Percentiles rank a stretch among this genome's conserved stretches.
Conservation (phyloP, 2,329 filamentous ascomycete species). For the Cladorrhinum sp. region DNA sequence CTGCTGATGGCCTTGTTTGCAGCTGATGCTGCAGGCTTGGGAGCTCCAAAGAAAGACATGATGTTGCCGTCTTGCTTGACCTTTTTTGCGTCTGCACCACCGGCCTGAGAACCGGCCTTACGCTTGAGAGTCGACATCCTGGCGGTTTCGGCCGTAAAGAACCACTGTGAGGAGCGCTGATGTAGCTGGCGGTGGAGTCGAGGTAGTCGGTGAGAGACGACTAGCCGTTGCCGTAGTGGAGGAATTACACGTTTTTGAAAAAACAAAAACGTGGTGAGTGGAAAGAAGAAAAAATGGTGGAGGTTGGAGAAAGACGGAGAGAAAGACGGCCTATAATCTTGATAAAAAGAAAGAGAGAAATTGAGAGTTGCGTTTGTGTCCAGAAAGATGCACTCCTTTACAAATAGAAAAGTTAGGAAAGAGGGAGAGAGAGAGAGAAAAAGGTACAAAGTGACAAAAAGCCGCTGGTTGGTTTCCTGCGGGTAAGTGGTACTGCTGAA, state of each 20-base stretch:
- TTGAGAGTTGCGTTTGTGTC: not conserved
- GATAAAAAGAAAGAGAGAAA: not conserved
- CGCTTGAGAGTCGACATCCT: slow-evolving; percentile 62
- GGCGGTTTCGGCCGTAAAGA: slow-evolving; percentile 4
- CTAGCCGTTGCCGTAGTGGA: not conserved
- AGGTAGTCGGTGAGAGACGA: not conserved
- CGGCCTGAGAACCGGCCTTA: slow-evolving; percentile 53
- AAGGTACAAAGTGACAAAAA: not conserved
- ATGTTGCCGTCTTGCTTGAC: slow-evolving; percentile 74
- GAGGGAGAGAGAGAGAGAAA: not conserved
- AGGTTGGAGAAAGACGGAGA: not conserved
- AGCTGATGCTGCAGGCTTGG: slow-evolving; percentile 46
- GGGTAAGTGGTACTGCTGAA: too few relatives aligned
- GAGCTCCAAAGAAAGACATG: slow-evolving; percentile 80
- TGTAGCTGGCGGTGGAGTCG: slow-evolving; percentile 1
- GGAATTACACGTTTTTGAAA: not conserved
- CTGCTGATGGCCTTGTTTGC: slow-evolving; percentile 16
- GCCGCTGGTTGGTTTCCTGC: too few relatives aligned
- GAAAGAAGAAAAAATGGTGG: not conserved
- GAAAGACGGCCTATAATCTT: too few relatives aligned
- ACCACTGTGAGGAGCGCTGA: not conserved
- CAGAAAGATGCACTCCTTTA: not conserved
- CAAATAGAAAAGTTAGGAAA: not conserved
- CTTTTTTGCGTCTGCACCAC: slow-evolving; percentile 60
- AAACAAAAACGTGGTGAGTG: not conserved